Base-by-base conservation (phyloP, 495 filamentous ascomycete genomes). In the Copromyces sp. region DNA sequence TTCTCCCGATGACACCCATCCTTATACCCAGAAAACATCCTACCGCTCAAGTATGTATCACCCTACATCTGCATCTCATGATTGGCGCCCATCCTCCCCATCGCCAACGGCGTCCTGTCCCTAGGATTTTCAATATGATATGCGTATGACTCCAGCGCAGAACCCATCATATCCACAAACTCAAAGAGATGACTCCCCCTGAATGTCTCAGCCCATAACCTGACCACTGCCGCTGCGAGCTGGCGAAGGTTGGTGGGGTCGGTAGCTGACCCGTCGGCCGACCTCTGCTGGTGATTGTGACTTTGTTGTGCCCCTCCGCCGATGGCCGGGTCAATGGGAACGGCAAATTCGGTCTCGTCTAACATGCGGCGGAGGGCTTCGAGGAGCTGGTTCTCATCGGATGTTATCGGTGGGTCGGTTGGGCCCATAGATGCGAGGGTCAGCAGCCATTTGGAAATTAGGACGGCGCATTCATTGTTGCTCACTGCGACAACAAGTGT, bases 321-420 rank as follows among this genome's bases (percentile, higher is more conserved):
- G 40, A 84, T 80, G 3, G 83, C 83, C 3, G 84, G 84, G 53
- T 86, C 85, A 68, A 86, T 82, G 2, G 84, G 84, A 8, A 90
- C 88, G 59, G 90, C 89, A 78, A 92, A 90, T 73, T 91, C 89
- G 9, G 91, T 93, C 83, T 93, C 91, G 77, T 91, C 89, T 75
- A 93, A 85, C 88, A 93, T 91, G 75, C 87, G 89, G 70, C 90
- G 88, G 44, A 93, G 85, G 84, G 87, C 91, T 47, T 88, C 80
- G 29, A 92, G 85, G 11, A 93, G 82, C 73, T 88, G 88, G 69
- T 83, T 83, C 78, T 93, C 91, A 70, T 93, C 89, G 61, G 83
- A 78, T 0, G 87, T 78, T 7, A 79, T 81, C 39, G 84, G 81
- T 37, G 80, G 80, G 69, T 85, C 82, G 39, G 77, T 78, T 17